These are phyloP conservation scores for Exophiala bonariae DNA, from an alignment of 2,329 filamentous ascomycete species.

Conservation along the genomic window DNA sequence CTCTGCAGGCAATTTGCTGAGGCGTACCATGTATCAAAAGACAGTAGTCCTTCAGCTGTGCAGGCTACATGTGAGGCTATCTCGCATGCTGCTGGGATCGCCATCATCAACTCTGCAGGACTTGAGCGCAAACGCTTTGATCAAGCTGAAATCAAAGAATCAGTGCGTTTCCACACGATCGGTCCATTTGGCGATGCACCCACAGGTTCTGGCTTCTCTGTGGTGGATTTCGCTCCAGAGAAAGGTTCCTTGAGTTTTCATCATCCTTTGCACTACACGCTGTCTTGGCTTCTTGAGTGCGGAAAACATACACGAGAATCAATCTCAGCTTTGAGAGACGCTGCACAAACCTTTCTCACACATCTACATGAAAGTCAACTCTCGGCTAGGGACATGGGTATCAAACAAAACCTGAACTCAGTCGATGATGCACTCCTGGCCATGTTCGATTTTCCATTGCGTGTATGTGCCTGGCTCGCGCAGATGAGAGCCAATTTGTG, in stretches of 20 bases:
- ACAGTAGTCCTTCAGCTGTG: conserved; percentile 12
- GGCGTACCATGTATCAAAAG: conserved; percentile 58
- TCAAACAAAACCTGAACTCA: conserved; percentile 25
- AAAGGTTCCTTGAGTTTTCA: conserved; percentile 94
- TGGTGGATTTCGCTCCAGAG: conserved; percentile 87
- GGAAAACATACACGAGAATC: conserved; percentile 54
- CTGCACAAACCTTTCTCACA: conserved; percentile 60
- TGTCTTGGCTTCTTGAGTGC: conserved; percentile 94
- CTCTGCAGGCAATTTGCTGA: conserved; percentile 86
- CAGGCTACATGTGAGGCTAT: conserved; percentile 60
- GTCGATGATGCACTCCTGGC: conserved; percentile 81
- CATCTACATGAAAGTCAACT: conserved; percentile 21
- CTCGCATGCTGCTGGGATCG: conserved; percentile 68
- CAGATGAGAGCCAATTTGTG: conserved; percentile 99
- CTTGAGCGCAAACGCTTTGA: conserved; percentile 84
- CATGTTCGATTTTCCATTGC: conserved; percentile 87
- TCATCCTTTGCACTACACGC: conserved; percentile 90
- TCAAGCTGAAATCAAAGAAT: conserved; percentile 83
- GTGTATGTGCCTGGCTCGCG: conserved; percentile 92
- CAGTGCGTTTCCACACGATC: conserved; percentile 77
- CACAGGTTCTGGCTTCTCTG: conserved; percentile 41
- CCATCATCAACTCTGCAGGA: conserved; percentile 86
- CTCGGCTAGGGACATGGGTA: conserved; percentile 12
- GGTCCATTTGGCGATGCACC: conserved; percentile 16
- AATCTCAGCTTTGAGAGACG: conserved; percentile 65